Conservation (phyloP, 805 yeast species). For the Scheffersomyces coipomensis region DNA sequence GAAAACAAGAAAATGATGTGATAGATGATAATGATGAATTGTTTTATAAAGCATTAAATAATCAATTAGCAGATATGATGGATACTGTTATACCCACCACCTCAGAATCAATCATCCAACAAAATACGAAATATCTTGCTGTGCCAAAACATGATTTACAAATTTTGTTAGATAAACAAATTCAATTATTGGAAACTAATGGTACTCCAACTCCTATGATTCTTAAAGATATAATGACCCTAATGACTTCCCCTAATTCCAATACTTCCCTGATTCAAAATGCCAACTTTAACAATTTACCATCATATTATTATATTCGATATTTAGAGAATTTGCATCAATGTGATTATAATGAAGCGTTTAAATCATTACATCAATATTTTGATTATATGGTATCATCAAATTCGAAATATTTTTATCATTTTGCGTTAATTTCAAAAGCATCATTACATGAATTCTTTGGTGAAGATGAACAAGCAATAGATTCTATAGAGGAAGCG, state of each 20-base stretch:
- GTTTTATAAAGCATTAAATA: constrained; percentile 14
- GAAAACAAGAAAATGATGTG: background rate
- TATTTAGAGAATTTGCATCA: constrained; percentile 58
- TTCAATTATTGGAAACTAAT: constrained; percentile 48
- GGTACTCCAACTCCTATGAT: constrained; percentile 50
- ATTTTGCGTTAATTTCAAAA: constrained; percentile 69
- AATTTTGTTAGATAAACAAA: constrained; percentile 51
- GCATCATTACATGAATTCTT: constrained; percentile 73
- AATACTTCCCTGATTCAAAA: constrained; percentile 36
- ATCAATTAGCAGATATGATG: constrained; percentile 8
- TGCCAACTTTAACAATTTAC: constrained; percentile 25
- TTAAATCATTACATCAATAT: constrained; percentile 51
- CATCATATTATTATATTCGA: constrained; percentile 52
- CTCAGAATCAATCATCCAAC: constrained; percentile 1
- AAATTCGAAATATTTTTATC: constrained; percentile 63
- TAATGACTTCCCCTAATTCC: constrained; percentile 46
- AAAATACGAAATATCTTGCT: constrained; percentile 21
- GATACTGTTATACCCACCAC: constrained; percentile 7
- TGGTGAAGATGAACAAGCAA: constrained; percentile 64
- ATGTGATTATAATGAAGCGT: constrained; percentile 62
- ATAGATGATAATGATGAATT: constrained; percentile 10
- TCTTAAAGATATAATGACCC: constrained; percentile 38
- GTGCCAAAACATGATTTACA: constrained; percentile 53
- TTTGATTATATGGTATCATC: constrained; percentile 77
- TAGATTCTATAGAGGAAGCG: constrained; percentile 82